Evolutionary conservation across 768 basidiomycete genomes (phyloP).

Genomic region (Phylloporus arenicola): DNA sequence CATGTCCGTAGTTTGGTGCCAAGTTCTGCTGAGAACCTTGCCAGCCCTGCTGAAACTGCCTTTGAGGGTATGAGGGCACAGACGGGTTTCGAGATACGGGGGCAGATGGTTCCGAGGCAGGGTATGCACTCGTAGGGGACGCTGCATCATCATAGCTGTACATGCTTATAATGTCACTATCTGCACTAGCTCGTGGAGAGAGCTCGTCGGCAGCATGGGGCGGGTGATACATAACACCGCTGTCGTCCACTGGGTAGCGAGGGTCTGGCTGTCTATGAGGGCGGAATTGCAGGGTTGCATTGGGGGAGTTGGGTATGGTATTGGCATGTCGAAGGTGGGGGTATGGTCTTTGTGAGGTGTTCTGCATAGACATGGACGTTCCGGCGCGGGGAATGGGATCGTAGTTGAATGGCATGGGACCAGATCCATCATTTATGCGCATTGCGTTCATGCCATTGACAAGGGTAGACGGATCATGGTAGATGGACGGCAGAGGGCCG

Average conservation of each 20-base stretch:
- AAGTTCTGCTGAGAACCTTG: constrained; percentile 25
- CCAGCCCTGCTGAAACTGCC: constrained; percentile 24
- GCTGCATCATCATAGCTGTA: constrained; percentile 37
- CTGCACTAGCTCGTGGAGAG: constrained; percentile 22
- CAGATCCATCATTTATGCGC: constrained; percentile 36
- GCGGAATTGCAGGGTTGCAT: constrained; percentile 18
- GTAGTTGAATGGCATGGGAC: constrained; percentile 21
- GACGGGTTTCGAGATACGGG: constrained; percentile 18
- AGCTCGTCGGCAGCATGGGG: constrained; percentile 4
- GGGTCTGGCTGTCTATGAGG: constrained; percentile 22
- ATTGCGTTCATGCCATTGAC: constrained; percentile 52
- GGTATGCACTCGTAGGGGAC: constrained; percentile 29
- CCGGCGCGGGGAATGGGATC: constrained; percentile 52
- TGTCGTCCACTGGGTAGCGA: constrained; percentile 32
- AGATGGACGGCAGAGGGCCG: constrained; percentile 35
- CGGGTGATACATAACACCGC: constrained; percentile 11
- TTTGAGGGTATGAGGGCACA: constrained; percentile 12
- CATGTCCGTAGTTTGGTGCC: constrained; percentile 16
- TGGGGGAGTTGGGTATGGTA: constrained; percentile 35
- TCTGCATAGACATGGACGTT: constrained; percentile 52
- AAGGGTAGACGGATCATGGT: constrained; percentile 36
- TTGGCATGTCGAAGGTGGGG: constrained; percentile 38
- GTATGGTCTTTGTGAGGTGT: constrained; percentile 26
- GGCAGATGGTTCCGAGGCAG: constrained; percentile 20
- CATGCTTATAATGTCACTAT: constrained; percentile 34